Base-by-base conservation (phyloP, 441 rosid species). In the Erodium trifolium region DNA sequence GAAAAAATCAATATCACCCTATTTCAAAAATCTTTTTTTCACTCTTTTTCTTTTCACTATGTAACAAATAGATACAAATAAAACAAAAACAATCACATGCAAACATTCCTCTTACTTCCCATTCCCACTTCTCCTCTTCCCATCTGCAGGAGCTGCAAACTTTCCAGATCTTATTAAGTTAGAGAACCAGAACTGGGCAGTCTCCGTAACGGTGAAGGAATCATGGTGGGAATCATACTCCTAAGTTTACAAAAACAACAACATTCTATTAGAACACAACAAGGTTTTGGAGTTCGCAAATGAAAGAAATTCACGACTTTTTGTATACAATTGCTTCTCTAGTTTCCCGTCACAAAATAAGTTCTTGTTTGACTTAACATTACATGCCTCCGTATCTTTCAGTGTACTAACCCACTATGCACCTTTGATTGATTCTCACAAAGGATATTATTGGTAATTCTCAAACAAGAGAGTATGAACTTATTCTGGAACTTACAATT, bases 181-280 rank as follows among this genome's bases (percentile, higher is more conserved):
- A 79, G 73, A 64, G 76, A 82, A 6, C 43, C 41, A 23, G 31
- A 16, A 5, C 86, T 82, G 9, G 84, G 71, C 66, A 55, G 63
- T 79, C 81, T 90, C 82, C 78, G 74, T 11, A 79, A 78, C 3
- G 87, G 85, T 3, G 88, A 74, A 59, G 96, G 96, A 66, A 86
- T 87, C 73, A 84, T 70, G 27, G 97, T 85, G 63, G 97, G 99
- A 67, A 88, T 84, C 39, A 81, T 67, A 73, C 91, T 88, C 89
- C 94, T 86, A 31, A 68, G 68, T 47, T 37, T 6, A 37, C 31
- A 70, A 67, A 63, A 39, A 67, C 6, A 34, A 14, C 2, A n/a
- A 45, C 39, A 63, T 63, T 17, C 16, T 1, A 43, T 34, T 4
- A 68, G 39, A 59, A 29, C 14, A 37, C 55, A 18, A 41, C 66